phyloP scores from a whole-genome alignment of 1,284 basidiomycete genomes.

The Cryptococcus maquisensis region DNA sequence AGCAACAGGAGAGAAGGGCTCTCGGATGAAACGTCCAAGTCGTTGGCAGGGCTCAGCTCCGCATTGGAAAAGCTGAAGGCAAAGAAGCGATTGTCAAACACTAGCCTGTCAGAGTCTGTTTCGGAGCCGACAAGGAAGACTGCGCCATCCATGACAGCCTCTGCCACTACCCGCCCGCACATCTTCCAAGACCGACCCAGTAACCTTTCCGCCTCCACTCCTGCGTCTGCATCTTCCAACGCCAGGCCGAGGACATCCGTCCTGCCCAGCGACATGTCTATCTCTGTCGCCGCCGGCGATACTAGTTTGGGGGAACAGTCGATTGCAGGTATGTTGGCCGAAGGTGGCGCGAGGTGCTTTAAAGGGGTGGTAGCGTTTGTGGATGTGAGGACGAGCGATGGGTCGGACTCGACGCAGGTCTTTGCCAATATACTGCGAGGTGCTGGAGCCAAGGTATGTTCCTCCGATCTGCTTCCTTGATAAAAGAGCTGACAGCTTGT shows the following conservation, averaged over 20 bases:
- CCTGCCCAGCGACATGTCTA: background rate
- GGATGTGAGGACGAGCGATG: slow-evolving; percentile 79
- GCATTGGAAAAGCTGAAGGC: slow-evolving; percentile 40
- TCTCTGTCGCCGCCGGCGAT: background rate
- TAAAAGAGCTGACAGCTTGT: slow-evolving; percentile 2
- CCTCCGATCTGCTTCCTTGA: background rate
- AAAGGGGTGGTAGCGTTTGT: slow-evolving; percentile 80
- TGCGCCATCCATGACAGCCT: slow-evolving; percentile 2
- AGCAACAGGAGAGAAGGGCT: slow-evolving; percentile 30
- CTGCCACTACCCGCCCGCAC: background rate
- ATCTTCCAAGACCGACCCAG: slow-evolving; percentile 3
- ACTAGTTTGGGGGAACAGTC: slow-evolving; percentile 19
- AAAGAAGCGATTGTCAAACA: slow-evolving; percentile 11
- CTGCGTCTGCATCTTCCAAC: background rate
- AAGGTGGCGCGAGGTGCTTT: slow-evolving; percentile 45
- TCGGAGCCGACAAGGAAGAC: background rate
- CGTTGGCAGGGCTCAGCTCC: slow-evolving; percentile 36
- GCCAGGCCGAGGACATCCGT: slow-evolving; percentile 16
- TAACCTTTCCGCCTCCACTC: slow-evolving; percentile 7
- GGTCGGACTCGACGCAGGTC: slow-evolving; percentile 75
- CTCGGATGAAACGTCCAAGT: slow-evolving; percentile 33
- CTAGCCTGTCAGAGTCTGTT: background rate
- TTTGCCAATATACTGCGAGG: slow-evolving; percentile 78
- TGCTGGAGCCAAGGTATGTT: slow-evolving; percentile 71
- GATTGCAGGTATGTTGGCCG: slow-evolving; percentile 29